Evolutionary conservation across 2,329 filamentous ascomycete species (phyloP).

Genomic region (Emmonsiellopsis sp.): DNA sequence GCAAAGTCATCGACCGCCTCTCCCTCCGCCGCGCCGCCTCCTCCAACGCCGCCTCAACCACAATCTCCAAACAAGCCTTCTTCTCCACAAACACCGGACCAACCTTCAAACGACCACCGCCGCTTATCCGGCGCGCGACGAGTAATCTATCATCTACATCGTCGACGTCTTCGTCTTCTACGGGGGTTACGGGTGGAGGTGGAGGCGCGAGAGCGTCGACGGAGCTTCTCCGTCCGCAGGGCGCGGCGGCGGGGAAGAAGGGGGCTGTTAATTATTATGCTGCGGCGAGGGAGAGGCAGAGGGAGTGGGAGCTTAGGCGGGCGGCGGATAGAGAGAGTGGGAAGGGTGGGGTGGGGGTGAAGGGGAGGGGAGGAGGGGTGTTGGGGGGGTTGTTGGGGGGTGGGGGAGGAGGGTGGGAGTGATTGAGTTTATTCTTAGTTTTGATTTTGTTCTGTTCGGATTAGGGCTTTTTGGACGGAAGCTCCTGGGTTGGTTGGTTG

Average conservation of each 20-base stretch:
- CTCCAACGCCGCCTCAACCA: slow-evolving; percentile 30
- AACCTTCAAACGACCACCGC: slow-evolving; percentile 2
- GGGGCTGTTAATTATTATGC: slow-evolving; percentile 51
- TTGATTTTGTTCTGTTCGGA: not conserved
- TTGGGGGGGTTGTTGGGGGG: slow-evolving; percentile 28
- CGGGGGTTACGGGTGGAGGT: not conserved
- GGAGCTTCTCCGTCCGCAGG: slow-evolving; percentile 17
- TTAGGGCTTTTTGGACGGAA: not conserved
- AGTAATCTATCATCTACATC: slow-evolving; percentile 23
- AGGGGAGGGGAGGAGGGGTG: slow-evolving; percentile 32
- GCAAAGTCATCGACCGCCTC: slow-evolving; percentile 36
- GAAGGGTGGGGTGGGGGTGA: slow-evolving; percentile 28
- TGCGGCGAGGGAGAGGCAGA: slow-evolving; percentile 49
- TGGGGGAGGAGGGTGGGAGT: slow-evolving; percentile 35
- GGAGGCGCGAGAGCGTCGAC: slow-evolving; percentile 17
- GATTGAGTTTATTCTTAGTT: not conserved
- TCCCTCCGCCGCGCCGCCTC: slow-evolving; percentile 37
- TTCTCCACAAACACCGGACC: slow-evolving; percentile 15
- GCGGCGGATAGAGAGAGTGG: slow-evolving; percentile 34
- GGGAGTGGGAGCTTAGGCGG: slow-evolving; percentile 45
- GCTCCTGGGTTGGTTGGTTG: not conserved
- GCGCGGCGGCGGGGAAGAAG: slow-evolving; percentile 42
- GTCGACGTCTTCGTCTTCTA: slow-evolving; percentile 1
- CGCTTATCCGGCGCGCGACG: slow-evolving; percentile 18
- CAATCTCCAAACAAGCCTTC: slow-evolving; percentile 26